Evolutionary conservation across 345 rosid genomes (phyloP), one percentile per base, ranked within the genome.

Genomic region (Firmiana major): DNA sequence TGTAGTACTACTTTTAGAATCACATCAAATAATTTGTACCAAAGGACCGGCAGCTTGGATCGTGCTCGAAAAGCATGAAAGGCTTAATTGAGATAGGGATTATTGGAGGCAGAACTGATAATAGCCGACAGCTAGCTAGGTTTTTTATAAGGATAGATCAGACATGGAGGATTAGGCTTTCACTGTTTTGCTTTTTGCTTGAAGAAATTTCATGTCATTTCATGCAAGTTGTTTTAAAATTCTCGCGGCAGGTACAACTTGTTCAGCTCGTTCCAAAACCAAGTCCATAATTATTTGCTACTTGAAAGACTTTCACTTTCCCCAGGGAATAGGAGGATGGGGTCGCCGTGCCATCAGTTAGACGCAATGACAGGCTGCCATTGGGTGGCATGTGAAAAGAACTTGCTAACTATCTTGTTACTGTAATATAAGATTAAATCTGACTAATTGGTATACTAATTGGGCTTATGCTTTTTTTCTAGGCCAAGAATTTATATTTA

Each of bases 181-280:
- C 22, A 71, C 45, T 34, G 62, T 71, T 19, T 53, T 71, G 48
- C 43, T 16, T 49, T 59, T 55, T 76, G 34, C 46, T 53, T 58
- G 63, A 55, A 77, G 49, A 9, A 68, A 19, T 63, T 21, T 31
- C 49, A 16, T 40, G 78, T 51, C 60, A 36, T 62, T 54, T 74
- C 68, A 74, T 77, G 77, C 79, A 77, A 83, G 79, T 80, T 70
- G 83, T 13, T 17, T 53, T 4, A 53, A 60, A 7, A 26, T 43
- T 73, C 63, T 78, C 69, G 55, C 7, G 42, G 59, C 42, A 54
- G 43, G 59, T 12, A 38, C 10, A 22, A 5, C 62, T 21, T 9
- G 11, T 57, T n/a, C 24, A 55, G 9, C 10, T 9, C 13, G 9
- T 57, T 57, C 11, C 24, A 9, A 9, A 31, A 8, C 12, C 38